Evolutionary conservation across 2,329 filamentous ascomycete species (phyloP), one percentile per base, ranked within the genome.

Genomic region (Bipolaris bicolor): DNA sequence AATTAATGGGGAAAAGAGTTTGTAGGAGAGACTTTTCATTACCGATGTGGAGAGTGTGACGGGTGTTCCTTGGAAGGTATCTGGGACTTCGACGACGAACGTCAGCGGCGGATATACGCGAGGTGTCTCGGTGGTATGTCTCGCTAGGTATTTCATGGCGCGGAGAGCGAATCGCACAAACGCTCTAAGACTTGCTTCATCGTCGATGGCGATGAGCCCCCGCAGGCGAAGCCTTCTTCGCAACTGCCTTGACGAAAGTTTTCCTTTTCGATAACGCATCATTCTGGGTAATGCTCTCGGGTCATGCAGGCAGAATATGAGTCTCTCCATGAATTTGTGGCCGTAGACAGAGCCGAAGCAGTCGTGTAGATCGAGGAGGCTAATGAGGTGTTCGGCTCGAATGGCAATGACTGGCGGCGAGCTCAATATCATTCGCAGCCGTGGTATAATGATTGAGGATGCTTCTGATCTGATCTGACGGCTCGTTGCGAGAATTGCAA

Each of bases 391-490:
- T 1, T 47, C 9, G 2, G 49, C 53, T 1, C 7, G 2, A 3
- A 60, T 34, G 7, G 7, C 1, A 20, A 57, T 37, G 4, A 18
- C 46, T 1, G 53, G 57, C 2, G 53, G 49, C 1, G 5, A 2
- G 3, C 9, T 2, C 3, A 58, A 7, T 2, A 60, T 49, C 13
- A 15, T 4, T 2, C 26, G 15, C 5, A 55, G 20, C 4, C 24
- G 20, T 11, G 55, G 55, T 0, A 9, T 6, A 13, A 61, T 34
- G 5, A 57, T 29, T 33, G 50, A 36, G 3, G 41, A 43, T 29
- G 52, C 55, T 48, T 63, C 55, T 4, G 18, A 16, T 3, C 44
- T 26, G 18, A 61, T 39, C 3, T 47, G 29, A 18, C n/a, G 52
- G 15, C 49, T 52, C 4, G 55, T 55, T 1, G 45, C 44, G 11